phyloP scores from a whole-genome alignment of 768 basidiomycete species.

The Lactifluus rugatus region DNA sequence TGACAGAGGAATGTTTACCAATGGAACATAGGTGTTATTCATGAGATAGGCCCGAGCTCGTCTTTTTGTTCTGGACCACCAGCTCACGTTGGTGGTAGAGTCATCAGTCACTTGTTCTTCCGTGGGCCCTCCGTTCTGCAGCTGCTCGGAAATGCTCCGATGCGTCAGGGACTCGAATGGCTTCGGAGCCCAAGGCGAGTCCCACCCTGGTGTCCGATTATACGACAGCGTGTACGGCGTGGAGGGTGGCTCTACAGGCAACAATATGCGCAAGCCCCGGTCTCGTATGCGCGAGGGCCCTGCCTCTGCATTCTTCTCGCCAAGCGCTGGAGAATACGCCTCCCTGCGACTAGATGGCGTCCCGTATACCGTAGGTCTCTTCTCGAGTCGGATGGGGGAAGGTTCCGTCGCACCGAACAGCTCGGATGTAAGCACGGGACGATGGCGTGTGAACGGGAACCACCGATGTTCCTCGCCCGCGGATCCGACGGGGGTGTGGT shows the following conservation, averaged over 20 bases:
- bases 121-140: constrained; percentile 6
- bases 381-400: constrained; percentile 2
- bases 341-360: background rate
- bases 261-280: constrained; percentile 23
- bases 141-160: constrained; percentile 4
- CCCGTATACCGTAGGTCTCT: background rate
- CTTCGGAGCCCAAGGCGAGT: constrained; percentile 54
- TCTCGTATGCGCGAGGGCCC: constrained; percentile 11
- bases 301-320: constrained; percentile 22
- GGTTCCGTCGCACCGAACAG: background rate
- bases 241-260: constrained; percentile 28
- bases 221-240: constrained; percentile 44
- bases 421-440: constrained; percentile 20
- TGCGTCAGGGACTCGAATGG: constrained; percentile 21
- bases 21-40: constrained; percentile 65
- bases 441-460: constrained; percentile 66
- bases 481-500: constrained; percentile 34
- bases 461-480: constrained; percentile 36
- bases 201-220: constrained; percentile 53
- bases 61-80: constrained; percentile 32
- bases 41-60: constrained; percentile 57
- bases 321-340: constrained; percentile 6
- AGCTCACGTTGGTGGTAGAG: constrained; percentile 15
- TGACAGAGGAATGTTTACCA: constrained; percentile 39
- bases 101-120: constrained; percentile 8